Base-by-base conservation (phyloP, 805 yeast genomes). In the Jamesozyma jinghongensis region DNA sequence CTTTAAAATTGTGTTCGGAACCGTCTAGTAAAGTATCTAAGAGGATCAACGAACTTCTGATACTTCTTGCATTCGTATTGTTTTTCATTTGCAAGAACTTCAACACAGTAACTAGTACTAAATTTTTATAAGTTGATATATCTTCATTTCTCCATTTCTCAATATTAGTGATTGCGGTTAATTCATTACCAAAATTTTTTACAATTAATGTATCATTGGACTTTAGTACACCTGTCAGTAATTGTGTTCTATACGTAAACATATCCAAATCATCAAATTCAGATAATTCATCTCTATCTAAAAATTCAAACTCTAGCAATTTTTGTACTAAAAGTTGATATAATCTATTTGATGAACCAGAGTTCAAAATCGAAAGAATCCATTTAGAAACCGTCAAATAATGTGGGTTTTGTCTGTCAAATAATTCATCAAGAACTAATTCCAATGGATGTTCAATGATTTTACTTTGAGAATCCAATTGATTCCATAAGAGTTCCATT, bases 401-500 rank as follows among this genome's bases (percentile, higher is more conserved):
- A 32, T 68, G 61, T 6, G 74, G 69, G 10, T 65, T 67, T 33
- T 68, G 71, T 4, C 63, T 58, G 36, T 63, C 67, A 35, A 59
- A 58, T 17, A 82, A 56, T 32, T 77, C 81, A 54, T 87, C 95
- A 27, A 88, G 57, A 14, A 85, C 63, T 1, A 85, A 55, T 44
- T 78, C 75, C 5, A 86, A 57, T 0, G 95, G 92, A 46, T 80
- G 68, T 5, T 71, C 63, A 11, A 86, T 62, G 39, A 65, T 20
- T 6, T 34, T 35, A 11, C 49, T 41, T 19, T 45, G 48, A 47
- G 49, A 62, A 34, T 69, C 72, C 0, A 90, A 71, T 50, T 84
- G 90, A 3, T 70, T 68, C 97, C 97, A 90, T 4, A 88, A 56
- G 7, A 75, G 70, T 38, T 76, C 70, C 47, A 85, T 73, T 0